Percentiles rank a stretch among this genome's conserved stretches.
These are phyloP conservation scores for Metroxylon sagu DNA, from an alignment of 176 grass and related monocot species.

Conservation along the genomic window DNA sequence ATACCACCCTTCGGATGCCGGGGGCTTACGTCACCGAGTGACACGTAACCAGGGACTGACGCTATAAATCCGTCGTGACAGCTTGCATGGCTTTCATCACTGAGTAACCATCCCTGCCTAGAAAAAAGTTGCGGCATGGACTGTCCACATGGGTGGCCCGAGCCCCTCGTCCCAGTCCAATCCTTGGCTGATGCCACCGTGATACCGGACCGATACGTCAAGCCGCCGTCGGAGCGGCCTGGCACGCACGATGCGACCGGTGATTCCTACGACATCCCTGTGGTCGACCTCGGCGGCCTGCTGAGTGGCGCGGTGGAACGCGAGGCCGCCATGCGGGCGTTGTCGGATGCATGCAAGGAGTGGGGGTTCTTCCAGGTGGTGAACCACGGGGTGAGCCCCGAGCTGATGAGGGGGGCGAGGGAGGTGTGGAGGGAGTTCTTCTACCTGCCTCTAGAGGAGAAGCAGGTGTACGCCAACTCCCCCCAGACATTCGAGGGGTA, in stretches of 20 bases:
- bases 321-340: slow-evolving; percentile 11
- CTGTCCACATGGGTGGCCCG: slow-evolving; percentile 52
- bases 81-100: too few species aligned
- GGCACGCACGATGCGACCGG: not conserved
- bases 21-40: too few species aligned
- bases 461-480: slow-evolving; percentile 67
- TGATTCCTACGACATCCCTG: slow-evolving; percentile 21
- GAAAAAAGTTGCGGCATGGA: slow-evolving; percentile 1
- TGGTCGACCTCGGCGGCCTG: slow-evolving; percentile 46
- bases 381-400: slow-evolving; percentile 54
- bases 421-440: slow-evolving; percentile 63
- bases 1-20: too few species aligned
- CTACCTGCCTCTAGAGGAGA: slow-evolving; percentile 42
- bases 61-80: too few species aligned
- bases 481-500: slow-evolving; percentile 81
- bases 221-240: slow-evolving; percentile 33
- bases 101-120: too few species aligned
- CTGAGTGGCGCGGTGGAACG: not conserved
- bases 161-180: slow-evolving; percentile 71
- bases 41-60: too few species aligned
- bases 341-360: slow-evolving; percentile 47
- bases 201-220: slow-evolving; percentile 53
- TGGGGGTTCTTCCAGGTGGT: slow-evolving; percentile 96
- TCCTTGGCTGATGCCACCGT: slow-evolving; percentile 50
- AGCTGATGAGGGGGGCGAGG: slow-evolving; percentile 31